phyloP scores from a whole-genome alignment of 257 asterid species.

The Solanum pimpinellifolium region DNA sequence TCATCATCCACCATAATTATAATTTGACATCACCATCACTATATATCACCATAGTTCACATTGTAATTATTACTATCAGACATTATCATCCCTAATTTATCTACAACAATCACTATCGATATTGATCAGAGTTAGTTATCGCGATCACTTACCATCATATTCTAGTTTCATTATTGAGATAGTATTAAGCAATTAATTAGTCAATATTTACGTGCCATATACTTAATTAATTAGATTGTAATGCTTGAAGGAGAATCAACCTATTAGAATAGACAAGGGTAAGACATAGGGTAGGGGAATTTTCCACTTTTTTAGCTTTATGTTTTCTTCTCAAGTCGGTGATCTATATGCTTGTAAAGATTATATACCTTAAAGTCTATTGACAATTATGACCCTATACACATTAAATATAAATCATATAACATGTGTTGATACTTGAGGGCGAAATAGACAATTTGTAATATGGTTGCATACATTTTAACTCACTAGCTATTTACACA shows the following conservation, averaged over 20 bases:
- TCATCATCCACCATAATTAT: too few species aligned
- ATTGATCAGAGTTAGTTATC: too few species aligned
- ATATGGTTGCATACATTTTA: neutral
- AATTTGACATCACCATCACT: too few species aligned
- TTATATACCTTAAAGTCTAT: neutral
- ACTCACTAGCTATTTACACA: neutral
- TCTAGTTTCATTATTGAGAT: neutral
- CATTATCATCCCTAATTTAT: neutral
- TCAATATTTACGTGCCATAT: neutral
- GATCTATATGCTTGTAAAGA: neutral
- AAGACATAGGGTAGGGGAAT: neutral
- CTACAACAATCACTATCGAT: neutral
- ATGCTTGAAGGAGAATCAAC: neutral
- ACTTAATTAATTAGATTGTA: neutral
- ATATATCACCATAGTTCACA: too few species aligned
- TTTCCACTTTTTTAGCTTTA: neutral
- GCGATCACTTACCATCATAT: neutral
- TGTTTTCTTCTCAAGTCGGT: conserved; percentile 3
- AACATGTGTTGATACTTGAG: neutral
- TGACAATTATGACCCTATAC: neutral
- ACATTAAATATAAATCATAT: neutral
- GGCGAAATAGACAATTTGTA: neutral
- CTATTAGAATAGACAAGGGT: neutral
- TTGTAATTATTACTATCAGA: neutral
- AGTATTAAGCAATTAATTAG: neutral